Conservation (phyloP, 306 rosid species). For the Canavalia gladiata region DNA sequence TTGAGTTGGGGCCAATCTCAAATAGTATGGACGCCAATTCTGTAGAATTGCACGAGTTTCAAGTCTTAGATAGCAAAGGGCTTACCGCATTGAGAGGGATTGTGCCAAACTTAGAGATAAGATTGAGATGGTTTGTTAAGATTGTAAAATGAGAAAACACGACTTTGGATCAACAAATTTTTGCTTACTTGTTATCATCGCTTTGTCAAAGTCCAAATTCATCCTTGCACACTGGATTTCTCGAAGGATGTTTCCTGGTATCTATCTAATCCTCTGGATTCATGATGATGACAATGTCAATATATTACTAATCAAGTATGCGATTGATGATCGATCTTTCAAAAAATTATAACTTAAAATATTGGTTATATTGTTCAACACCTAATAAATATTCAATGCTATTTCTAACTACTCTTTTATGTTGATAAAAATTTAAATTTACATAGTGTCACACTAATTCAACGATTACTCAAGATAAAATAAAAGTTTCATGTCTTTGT, state of each 20-base stretch:
- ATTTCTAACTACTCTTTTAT: slow-evolving; percentile 5
- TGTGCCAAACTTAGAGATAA: not conserved
- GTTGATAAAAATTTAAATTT: not conserved
- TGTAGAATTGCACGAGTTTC: not conserved
- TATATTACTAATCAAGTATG: slow-evolving; percentile 4
- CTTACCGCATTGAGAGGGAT: not conserved
- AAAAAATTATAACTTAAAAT: not conserved
- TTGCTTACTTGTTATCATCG: not conserved
- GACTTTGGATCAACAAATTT: not conserved
- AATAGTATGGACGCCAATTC: not conserved
- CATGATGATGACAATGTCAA: not conserved
- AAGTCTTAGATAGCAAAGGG: not conserved
- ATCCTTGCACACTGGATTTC: not conserved
- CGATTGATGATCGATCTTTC: not conserved
- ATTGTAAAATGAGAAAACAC: not conserved
- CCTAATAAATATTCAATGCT: not conserved
- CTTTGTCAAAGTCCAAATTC: not conserved
- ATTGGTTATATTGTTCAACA: not conserved
- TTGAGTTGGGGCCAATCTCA: not conserved
- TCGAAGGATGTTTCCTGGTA: not conserved
- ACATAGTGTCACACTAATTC: not conserved
- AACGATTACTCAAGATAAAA: not conserved
- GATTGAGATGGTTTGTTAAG: not conserved
- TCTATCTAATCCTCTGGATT: not conserved
- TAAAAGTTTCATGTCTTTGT: not conserved